Base-by-base conservation (phyloP, 495 filamentous ascomycete genomes). In the Daldinia loculata region DNA sequence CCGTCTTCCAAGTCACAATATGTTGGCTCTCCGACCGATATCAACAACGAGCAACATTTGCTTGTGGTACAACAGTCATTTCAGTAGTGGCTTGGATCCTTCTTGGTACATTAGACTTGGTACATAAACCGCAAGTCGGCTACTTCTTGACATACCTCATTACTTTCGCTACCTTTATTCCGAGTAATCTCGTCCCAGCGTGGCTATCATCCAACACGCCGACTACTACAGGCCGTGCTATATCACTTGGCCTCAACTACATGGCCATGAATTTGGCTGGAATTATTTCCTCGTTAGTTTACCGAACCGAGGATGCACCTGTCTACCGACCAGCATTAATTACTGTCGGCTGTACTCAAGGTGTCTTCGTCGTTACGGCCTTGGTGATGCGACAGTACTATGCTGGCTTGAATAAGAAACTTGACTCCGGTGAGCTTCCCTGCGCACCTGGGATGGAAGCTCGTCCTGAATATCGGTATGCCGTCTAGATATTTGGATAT, bases 31-130 rank as follows among this genome's bases (percentile, higher is more conserved):
- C 38, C 6, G 38, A 39, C 14, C 38, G 38, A 6, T 39, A 39
- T 39, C 38, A 39, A 14, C 38, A 39, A 39, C 38, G 38, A 15
- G 38, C 38, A 5, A n/a, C 38, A 39, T 39, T 39, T 39, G 38
- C 38, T 39, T 39, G 38, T 3, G 38, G 38, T 2, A 85, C 81
- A 14, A 78, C 88, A 22, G 69, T 67, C n/a, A 67, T 88, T 14
- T 78, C 82, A 6, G 56, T 88, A 8, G 34, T 83, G n/a, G 79
- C 86, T 2, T 77, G 63, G 63, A 67, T 72, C 24, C 63, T 72
- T 9, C 63, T 72, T 0, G 69, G 63, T 14, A 67, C 59, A 34
- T 34, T 72, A 6, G 69, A 72, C 22, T 26, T 72, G 6, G 64
- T 67, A 1, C 58, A 55, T 24, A 43, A 58, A 5, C 58, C 60